Base-by-base conservation (phyloP, 495 filamentous ascomycete species). In the Aspergillus funiculosus region DNA sequence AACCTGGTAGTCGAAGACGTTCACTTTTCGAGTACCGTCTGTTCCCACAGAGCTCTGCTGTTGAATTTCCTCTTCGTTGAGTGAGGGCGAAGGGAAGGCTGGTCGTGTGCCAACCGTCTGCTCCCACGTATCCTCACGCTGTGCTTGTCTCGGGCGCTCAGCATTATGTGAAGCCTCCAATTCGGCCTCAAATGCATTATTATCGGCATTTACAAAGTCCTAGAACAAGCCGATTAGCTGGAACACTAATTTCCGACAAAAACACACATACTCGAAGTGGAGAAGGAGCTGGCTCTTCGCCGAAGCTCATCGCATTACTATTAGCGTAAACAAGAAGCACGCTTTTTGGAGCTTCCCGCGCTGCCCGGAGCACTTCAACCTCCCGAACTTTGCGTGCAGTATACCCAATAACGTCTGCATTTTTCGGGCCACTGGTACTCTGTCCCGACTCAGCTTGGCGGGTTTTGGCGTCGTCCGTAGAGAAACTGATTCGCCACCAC, bases 401-500 rank as follows among this genome's bases (percentile, higher is more conserved):
- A 43, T 73, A 73, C 1, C 69, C 71, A 20, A 71, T 53, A 24
- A 71, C 55, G 48, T 73, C 70, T 13, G 63, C 56, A 38, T 66
- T 46, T 22, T 57, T 59, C 0, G 57, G 40, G 6, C 47, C 38
- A 7, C 51, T 21, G 17, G 53, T 55, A 8, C 30, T 53, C 8
- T 57, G 36, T 1, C 52, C 36, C 28, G 35, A 45, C 59, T 69
- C 47, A 49, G 63, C 56, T 54, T 63, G 66, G 18, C 58, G 57
- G 11, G 59, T 58, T 50, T 70, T 73, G 15, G 66, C 66, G 47
- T 76, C 73, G 11, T 71, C 70, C 15, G 60, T 54, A 2, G 73
- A 72, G 51, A 71, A 79, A 43, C 69, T 72, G 47, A 75, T 65
- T 13, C 73, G 74, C 76, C 75, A 79, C 76, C 75, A 79, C 42